Conservation (phyloP, 441 rosid genomes). For the Euphorbia celastroides region DNA sequence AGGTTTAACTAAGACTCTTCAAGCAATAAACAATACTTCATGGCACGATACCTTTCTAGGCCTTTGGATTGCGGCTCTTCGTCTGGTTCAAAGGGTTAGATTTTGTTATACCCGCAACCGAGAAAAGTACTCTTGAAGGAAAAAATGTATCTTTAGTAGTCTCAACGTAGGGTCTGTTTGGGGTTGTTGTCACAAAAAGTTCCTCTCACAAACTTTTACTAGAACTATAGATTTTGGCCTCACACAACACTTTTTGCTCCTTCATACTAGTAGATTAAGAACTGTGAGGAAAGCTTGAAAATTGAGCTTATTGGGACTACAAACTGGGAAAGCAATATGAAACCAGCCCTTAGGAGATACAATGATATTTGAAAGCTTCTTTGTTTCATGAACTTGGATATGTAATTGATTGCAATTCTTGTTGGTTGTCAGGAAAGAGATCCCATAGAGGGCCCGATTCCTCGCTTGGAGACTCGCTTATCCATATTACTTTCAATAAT, state of each 20-base stretch:
- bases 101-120: constrained; percentile 16
- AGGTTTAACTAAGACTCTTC: constrained; percentile 92
- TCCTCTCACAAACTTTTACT: too few relatives aligned
- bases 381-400: background rate
- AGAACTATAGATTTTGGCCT: too few relatives aligned
- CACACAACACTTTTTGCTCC: too few relatives aligned
- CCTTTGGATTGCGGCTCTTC: constrained; percentile 94
- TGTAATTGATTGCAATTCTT: constrained; percentile 11
- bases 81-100: constrained; percentile 97
- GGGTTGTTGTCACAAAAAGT: too few relatives aligned
- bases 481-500: constrained; percentile 80
- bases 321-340: too few relatives aligned
- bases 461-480: constrained; percentile 82
- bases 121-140: constrained; percentile 8
- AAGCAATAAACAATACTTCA: constrained; percentile 69
- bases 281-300: too few relatives aligned
- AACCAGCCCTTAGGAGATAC: too few relatives aligned
- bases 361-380: background rate
- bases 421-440: constrained; percentile 75
- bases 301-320: too few relatives aligned
- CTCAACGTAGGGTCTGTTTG: too few relatives aligned
- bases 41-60: constrained; percentile 95
- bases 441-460: constrained; percentile 90
- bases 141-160: too few relatives aligned
- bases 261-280: too few relatives aligned